Percentiles rank a stretch among this genome's conserved stretches.
Conservation (phyloP, 2,329 filamentous ascomycete species). For the Botryotinia calthae region DNA sequence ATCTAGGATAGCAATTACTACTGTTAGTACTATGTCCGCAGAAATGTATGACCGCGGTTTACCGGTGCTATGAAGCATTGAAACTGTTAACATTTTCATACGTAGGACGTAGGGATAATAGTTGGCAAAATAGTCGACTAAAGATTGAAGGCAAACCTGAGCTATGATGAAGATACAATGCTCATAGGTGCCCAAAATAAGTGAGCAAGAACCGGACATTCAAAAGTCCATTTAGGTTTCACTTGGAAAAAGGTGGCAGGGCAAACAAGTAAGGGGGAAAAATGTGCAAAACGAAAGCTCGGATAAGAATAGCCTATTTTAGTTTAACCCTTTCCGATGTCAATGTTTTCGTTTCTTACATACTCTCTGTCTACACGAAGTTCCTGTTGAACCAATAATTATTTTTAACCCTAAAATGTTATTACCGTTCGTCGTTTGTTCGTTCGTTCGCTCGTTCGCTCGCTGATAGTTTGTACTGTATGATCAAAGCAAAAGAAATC, state of each 20-base stretch:
- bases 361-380: not conserved
- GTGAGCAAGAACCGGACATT: constrained; percentile 3
- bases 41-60: not conserved
- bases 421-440: not conserved
- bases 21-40: not conserved
- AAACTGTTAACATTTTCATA: not conserved
- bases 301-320: constrained; percentile 5
- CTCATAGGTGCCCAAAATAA: not conserved
- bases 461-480: not conserved
- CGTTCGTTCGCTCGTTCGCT: not conserved
- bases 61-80: not conserved
- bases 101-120: not conserved
- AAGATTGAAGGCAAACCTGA: constrained; percentile 1
- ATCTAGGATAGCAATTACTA: not conserved
- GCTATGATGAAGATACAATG: not conserved
- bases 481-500: not conserved
- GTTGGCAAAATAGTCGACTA: not conserved
- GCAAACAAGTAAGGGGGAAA: constrained; percentile 1
- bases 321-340: not conserved
- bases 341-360: constrained; percentile 6
- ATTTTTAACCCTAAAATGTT: constrained; percentile 8
- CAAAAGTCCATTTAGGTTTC: constrained; percentile 17
- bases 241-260: constrained; percentile 8
- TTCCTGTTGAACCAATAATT: not conserved
- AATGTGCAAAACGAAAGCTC: not conserved